These are phyloP conservation scores for Arthrinium phaeospermum DNA, from an alignment of 2,329 filamentous ascomycete species.

Conservation along the genomic window DNA sequence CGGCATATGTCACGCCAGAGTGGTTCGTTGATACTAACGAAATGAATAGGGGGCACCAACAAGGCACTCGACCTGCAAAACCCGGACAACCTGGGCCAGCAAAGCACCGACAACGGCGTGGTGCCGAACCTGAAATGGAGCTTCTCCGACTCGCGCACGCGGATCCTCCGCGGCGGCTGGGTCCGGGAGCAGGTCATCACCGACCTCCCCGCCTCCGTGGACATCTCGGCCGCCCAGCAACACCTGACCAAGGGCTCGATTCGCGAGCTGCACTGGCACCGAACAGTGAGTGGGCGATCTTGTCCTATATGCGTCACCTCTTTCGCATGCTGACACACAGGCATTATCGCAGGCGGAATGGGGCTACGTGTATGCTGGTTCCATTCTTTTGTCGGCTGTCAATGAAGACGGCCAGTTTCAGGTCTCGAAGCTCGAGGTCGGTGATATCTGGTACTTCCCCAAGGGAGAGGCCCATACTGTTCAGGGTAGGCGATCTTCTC, in stretches of 20 bases:
- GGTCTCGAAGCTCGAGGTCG: conserved; percentile 60
- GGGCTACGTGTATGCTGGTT: conserved; percentile 64
- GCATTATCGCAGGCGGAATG: conserved; percentile 61
- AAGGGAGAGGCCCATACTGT: conserved; percentile 69
- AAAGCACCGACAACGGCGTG: conserved; percentile 66
- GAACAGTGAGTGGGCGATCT: too few species aligned
- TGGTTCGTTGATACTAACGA: not conserved
- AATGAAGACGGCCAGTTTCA: conserved; percentile 65
- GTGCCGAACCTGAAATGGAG: conserved; percentile 74
- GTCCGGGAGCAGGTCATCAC: conserved; percentile 69
- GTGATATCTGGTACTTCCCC: conserved; percentile 65
- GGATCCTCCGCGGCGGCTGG: conserved; percentile 68
- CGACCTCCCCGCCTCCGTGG: conserved; percentile 69
- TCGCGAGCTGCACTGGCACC: conserved; percentile 71
- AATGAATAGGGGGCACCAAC: conserved; percentile 65
- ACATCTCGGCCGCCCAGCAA: conserved; percentile 72
- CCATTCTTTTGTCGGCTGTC: conserved; percentile 64
- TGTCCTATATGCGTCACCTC: not conserved
- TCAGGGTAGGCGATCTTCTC: conserved; percentile 48
- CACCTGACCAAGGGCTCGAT: conserved; percentile 71
- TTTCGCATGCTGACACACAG: not conserved
- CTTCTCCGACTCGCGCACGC: conserved; percentile 71
- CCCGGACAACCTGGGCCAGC: conserved; percentile 65
- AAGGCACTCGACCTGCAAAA: conserved; percentile 65
- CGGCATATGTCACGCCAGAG: too few species aligned